Evolutionary conservation across 331 rosid genomes (phyloP), one percentile per base, ranked within the genome.

Genomic region (Prunus yedoensis): DNA sequence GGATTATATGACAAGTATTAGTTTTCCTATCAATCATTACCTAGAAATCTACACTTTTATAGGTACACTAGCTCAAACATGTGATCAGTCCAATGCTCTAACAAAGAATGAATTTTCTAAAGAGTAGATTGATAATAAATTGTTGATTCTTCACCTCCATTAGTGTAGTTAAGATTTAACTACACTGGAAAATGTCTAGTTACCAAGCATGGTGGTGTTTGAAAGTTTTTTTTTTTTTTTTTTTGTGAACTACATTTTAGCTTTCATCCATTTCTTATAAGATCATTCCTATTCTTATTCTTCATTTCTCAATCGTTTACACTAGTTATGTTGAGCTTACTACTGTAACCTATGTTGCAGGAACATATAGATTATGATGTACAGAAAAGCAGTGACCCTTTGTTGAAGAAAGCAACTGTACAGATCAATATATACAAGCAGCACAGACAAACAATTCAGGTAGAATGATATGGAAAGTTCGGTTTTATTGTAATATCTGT

Each of bases 361-460:
- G 93, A 92, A 80, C 97, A 92, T 74, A 35, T 73, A 12, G 91
- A 94, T 87, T 94, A 54, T 81, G 96, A 94, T 49, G 83, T 89
- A 83, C 96, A 90, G 79, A 86, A 70, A 82, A 91, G 95, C 84
- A 61, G 69, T n/a, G 84, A 81, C 77, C 81, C 92, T 13, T 93
- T 78, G n/a, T 84, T 82, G 84, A 91, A 91, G 84, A 90, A 83
- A 82, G 87, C 93, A 68, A 90, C 83, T 17, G 81, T 90, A 50
- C 83, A 93, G 77, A 92, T 94, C 78, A 94, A 92, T 75, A 83
- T 94, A 77, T 90, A 75, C 90, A 94, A 87, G 88, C 89, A 90
- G 70, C 97, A 92, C 74, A 88, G 97, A 71, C 99, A 94, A 73
- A 94, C 99, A 85, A 84, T 94, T 80, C 97, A 94, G 99, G 99